A percentile compares a stretch with the other conserved stretches of the same genome.
Conservation (phyloP, 495 filamentous ascomycete genomes). For the Extremus antarcticus region DNA sequence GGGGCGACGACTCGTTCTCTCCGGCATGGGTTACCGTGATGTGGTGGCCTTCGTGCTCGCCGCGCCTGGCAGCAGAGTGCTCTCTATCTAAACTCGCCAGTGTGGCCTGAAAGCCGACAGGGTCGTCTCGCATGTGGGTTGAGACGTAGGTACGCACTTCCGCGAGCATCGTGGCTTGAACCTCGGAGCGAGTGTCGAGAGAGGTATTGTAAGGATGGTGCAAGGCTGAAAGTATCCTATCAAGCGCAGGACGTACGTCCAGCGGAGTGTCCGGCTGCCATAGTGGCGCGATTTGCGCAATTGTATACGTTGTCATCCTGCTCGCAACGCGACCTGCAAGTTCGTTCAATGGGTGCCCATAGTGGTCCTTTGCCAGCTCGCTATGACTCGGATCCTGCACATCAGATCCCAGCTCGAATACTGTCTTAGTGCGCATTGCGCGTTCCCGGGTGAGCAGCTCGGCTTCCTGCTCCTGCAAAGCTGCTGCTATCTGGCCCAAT, state of each 20-base stretch:
- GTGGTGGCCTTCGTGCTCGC: background rate
- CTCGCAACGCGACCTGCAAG: background rate
- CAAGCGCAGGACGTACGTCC: background rate
- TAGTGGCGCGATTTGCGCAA: background rate
- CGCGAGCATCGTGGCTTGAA: background rate
- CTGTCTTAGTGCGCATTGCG: background rate
- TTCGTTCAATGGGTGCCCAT: background rate
- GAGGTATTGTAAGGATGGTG: background rate
- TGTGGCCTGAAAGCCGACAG: background rate
- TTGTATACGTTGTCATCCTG: background rate
- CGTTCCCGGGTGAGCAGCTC: background rate
- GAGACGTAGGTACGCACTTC: background rate
- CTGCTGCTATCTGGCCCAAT: background rate
- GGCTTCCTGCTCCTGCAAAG: background rate
- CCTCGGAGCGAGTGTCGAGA: background rate
- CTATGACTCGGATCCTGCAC: background rate
- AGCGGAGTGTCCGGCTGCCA: background rate
- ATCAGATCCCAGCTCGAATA: background rate
- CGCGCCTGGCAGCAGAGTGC: background rate
- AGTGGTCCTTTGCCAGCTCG: background rate
- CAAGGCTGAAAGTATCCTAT: background rate
- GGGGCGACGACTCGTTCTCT: background rate
- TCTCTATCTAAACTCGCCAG: background rate
- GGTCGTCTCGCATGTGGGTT: background rate
- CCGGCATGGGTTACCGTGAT: background rate